phyloP scores from a whole-genome alignment of 768 basidiomycete species.

The Rhodotorula toruloides region DNA sequence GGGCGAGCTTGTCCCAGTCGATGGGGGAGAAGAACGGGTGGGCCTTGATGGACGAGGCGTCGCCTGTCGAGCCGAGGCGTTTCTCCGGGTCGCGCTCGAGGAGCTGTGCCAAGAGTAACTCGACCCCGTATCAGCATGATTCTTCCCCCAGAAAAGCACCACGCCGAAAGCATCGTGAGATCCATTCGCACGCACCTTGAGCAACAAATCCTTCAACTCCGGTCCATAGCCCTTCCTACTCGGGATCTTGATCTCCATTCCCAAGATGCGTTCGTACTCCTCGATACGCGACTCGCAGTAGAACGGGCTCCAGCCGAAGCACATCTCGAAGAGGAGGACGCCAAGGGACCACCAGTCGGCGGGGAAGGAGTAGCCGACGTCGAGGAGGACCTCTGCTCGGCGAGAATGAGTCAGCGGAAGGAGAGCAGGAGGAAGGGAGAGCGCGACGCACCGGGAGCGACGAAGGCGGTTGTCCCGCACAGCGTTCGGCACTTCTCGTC shows the following conservation, averaged over 20 bases:
- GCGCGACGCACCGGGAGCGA: slow-evolving; percentile 51
- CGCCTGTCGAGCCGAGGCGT: slow-evolving; percentile 78
- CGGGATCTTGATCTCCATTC: slow-evolving; percentile 94
- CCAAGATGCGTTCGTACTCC: slow-evolving; percentile 82
- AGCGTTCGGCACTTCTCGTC: slow-evolving; percentile 83
- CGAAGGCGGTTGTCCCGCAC: slow-evolving; percentile 95
- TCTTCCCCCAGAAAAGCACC: too few relatives aligned
- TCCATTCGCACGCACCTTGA: slow-evolving; percentile 81
- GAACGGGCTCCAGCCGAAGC: slow-evolving; percentile 97
- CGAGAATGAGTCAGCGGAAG: too few relatives aligned
- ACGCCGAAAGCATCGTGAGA: slow-evolving; percentile 94
- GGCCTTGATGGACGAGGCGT: slow-evolving; percentile 83
- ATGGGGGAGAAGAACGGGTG: slow-evolving; percentile 89
- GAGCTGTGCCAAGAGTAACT: slow-evolving; percentile 63
- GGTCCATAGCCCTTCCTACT: slow-evolving; percentile 22
- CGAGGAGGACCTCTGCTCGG: slow-evolving; percentile 84
- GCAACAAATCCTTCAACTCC: slow-evolving; percentile 27
- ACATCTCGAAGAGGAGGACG: slow-evolving; percentile 89
- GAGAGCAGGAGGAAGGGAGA: neutral
- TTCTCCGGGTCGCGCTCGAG: slow-evolving; percentile 92
- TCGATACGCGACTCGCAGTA: slow-evolving; percentile 96
- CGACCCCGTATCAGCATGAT: too few relatives aligned
- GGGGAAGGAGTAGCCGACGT: slow-evolving; percentile 73
- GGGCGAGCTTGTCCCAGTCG: slow-evolving; percentile 79
- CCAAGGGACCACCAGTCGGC: slow-evolving; percentile 70